These are phyloP conservation scores for Narthecium ossifragum DNA, from an alignment of 106 monocot species.

Conservation along the genomic window DNA sequence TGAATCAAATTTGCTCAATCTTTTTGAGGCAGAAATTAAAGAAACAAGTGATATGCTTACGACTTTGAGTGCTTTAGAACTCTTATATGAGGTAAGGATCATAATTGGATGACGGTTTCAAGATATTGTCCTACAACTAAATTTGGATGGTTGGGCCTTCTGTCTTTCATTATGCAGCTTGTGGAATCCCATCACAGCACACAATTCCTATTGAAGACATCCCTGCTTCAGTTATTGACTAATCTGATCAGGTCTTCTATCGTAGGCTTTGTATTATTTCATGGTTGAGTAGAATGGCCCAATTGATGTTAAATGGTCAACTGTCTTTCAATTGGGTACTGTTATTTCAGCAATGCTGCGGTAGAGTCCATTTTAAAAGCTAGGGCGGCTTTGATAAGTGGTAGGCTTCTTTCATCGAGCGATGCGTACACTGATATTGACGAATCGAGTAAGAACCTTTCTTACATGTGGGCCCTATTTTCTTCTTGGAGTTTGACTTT, in stretches of 20 bases:
- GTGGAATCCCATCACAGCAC: slow-evolving; percentile 70
- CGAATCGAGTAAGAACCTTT: slow-evolving; percentile 43
- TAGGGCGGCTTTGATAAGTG: slow-evolving; percentile 72
- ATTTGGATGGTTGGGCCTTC: neutral
- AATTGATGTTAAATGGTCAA: too few relatives aligned
- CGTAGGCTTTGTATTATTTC: neutral
- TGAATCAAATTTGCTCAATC: slow-evolving; percentile 48
- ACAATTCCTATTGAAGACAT: slow-evolving; percentile 53
- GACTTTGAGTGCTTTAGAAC: slow-evolving; percentile 76
- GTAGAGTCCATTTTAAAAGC: slow-evolving; percentile 65
- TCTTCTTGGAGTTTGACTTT: too few relatives aligned
- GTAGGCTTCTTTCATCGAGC: slow-evolving; percentile 79
- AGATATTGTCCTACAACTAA: neutral
- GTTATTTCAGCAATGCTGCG: slow-evolving; percentile 40
- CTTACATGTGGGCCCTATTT: neutral
- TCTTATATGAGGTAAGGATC: slow-evolving; percentile 81
- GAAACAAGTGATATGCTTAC: slow-evolving; percentile 53
- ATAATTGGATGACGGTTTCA: neutral
- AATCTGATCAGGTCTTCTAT: slow-evolving; percentile 64
- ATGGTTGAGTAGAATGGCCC: too few relatives aligned
- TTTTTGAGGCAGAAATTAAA: slow-evolving; percentile 75
- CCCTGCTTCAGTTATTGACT: slow-evolving; percentile 79
- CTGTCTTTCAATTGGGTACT: too few relatives aligned
- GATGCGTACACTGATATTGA: slow-evolving; percentile 54
- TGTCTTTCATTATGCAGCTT: slow-evolving; percentile 39